Evolutionary conservation across 768 basidiomycete genomes (phyloP).

Genomic region (Leccinum rimulosum): DNA sequence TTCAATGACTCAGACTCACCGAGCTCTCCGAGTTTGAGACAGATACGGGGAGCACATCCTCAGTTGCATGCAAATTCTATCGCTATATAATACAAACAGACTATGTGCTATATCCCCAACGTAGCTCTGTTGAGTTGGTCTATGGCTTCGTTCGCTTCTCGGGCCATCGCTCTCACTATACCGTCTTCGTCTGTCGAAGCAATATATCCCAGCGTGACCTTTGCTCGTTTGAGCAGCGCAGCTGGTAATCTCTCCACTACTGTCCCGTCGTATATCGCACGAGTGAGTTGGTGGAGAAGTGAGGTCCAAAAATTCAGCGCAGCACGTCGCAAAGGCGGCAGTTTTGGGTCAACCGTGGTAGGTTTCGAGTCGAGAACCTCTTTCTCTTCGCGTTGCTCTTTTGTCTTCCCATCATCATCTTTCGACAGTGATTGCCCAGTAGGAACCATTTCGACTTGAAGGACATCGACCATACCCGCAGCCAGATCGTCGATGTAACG

Average conservation of each 20-base stretch:
- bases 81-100: not conserved
- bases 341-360: constrained; percentile 53
- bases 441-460: constrained; percentile 58
- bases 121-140: constrained; percentile 47
- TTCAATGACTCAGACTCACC: constrained; percentile 78
- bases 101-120: constrained; percentile 28
- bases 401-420: constrained; percentile 12
- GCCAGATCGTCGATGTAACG: constrained; percentile 62
- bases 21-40: constrained; percentile 73
- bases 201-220: constrained; percentile 66
- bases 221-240: constrained; percentile 46
- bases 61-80: not conserved
- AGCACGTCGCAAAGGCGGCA: constrained; percentile 80
- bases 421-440: constrained; percentile 13
- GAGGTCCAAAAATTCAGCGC: constrained; percentile 80
- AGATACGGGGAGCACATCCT: constrained; percentile 78
- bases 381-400: constrained; percentile 8
- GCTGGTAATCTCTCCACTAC: constrained; percentile 20
- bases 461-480: constrained; percentile 70
- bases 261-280: constrained; percentile 45
- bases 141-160: constrained; percentile 59
- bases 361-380: constrained; percentile 53
- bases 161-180: constrained; percentile 72
- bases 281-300: constrained; percentile 59
- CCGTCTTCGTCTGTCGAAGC: constrained; percentile 68